These are phyloP conservation scores for Silene conica DNA, from an alignment of 148 eudicot genomes.

Conservation along the genomic window DNA sequence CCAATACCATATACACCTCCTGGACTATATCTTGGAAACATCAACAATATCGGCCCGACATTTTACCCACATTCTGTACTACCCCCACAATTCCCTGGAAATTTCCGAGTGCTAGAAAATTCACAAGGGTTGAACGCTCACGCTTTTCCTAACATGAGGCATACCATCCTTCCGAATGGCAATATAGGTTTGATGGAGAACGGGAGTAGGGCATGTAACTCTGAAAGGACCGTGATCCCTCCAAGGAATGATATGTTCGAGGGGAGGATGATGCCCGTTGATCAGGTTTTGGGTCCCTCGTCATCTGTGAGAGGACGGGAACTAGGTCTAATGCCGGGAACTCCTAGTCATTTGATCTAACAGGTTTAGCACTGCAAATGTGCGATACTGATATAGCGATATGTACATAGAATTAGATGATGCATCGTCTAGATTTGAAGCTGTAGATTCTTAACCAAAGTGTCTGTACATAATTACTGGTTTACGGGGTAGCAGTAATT, in stretches of 20 bases:
- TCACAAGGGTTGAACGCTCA: conserved; percentile 27
- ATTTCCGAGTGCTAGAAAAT: conserved; percentile 26
- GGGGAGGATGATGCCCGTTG: conserved; percentile 26
- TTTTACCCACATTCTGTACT: conserved; percentile 22
- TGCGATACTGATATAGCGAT: not conserved
- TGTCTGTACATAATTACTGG: conserved; percentile 19
- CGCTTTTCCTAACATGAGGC: conserved; percentile 26
- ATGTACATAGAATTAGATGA: conserved; percentile 19
- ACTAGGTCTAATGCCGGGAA: conserved; percentile 9
- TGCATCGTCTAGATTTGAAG: conserved; percentile 1
- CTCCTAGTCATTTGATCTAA: conserved; percentile 19
- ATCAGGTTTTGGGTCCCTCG: conserved; percentile 27
- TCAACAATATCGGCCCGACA: conserved; percentile 15
- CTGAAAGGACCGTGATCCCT: conserved; percentile 16
- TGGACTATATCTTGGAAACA: conserved; percentile 32
- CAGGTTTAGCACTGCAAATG: conserved; percentile 1
- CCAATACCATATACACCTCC: conserved; percentile 30
- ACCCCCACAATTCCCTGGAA: conserved; percentile 27
- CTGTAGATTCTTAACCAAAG: not conserved
- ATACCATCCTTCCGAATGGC: conserved; percentile 20
- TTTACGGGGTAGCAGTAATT: conserved; percentile 13
- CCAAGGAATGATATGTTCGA: conserved; percentile 18
- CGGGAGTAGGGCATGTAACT: conserved; percentile 19
- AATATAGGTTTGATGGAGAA: no score
- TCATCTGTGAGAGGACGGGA: conserved; percentile 36